These are phyloP conservation scores for Macroventuria anomochaeta DNA, from an alignment of 2,329 filamentous ascomycete species.

Conservation along the genomic window DNA sequence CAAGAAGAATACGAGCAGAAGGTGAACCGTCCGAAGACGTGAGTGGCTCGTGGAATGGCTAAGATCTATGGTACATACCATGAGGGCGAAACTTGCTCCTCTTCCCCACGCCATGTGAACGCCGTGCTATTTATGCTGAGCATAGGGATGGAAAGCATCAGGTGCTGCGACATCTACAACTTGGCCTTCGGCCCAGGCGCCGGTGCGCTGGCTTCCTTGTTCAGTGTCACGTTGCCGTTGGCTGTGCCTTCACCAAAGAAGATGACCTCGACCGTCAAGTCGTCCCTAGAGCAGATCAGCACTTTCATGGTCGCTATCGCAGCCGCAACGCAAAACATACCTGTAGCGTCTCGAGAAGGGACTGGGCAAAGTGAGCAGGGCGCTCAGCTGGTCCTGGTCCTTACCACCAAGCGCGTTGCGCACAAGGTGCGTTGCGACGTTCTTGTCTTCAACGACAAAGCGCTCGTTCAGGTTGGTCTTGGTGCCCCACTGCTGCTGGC, in stretches of 20 bases:
- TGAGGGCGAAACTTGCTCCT: neutral
- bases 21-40: neutral
- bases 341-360: constrained; percentile 91
- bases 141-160: neutral
- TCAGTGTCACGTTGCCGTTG: constrained; percentile 80
- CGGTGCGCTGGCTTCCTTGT: constrained; percentile 81
- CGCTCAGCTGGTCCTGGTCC: constrained; percentile 92
- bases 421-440: constrained; percentile 93
- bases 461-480: constrained; percentile 74
- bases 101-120: constrained; percentile 13
- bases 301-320: neutral
- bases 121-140: constrained; percentile 9
- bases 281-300: constrained; percentile 67
- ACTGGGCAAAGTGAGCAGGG: constrained; percentile 86
- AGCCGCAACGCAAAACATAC: constrained; percentile 55
- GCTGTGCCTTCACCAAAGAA: constrained; percentile 88
- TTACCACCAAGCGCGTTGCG: constrained; percentile 93
- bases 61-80: constrained; percentile 10
- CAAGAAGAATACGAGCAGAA: neutral
- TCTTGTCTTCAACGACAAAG: constrained; percentile 95
- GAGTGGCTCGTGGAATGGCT: neutral
- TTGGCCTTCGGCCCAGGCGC: constrained; percentile 57
- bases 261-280: constrained; percentile 96
- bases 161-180: constrained; percentile 44
- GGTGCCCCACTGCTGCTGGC: constrained; percentile 89